Evolutionary conservation across 2,329 filamentous ascomycete species (phyloP).

Genomic region (Cladosporium sp.): DNA sequence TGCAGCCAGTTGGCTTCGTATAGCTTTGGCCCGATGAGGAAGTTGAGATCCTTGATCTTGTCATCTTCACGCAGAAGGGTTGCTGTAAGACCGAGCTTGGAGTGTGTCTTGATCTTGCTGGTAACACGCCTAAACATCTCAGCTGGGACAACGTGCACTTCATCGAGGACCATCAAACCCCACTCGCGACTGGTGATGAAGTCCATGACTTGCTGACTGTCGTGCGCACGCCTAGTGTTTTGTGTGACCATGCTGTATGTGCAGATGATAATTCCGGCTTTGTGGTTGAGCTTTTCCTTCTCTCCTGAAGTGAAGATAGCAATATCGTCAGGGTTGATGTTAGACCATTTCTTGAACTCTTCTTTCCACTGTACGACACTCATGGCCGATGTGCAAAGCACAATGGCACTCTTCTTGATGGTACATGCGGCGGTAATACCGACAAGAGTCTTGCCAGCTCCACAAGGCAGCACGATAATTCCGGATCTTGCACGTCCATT

Average conservation of each 20-base stretch:
- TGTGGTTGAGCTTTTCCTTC: constrained; percentile 79
- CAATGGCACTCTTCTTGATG: constrained; percentile 92
- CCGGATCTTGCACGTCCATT: constrained; percentile 96
- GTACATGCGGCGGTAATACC: constrained; percentile 98
- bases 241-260: constrained; percentile 99
- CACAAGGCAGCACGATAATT: constrained; percentile 94
- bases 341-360: constrained; percentile 99
- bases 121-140: constrained; percentile 96
- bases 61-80: constrained; percentile 94
- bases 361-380: constrained; percentile 95
- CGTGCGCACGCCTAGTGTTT: constrained; percentile 78
- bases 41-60: constrained; percentile 96
- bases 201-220: constrained; percentile 96
- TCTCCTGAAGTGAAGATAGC: constrained; percentile 92
- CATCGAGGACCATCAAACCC: constrained; percentile 95
- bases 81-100: constrained; percentile 89
- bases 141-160: constrained; percentile 96
- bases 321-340: constrained; percentile 89
- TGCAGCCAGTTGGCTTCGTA: constrained; percentile 99
- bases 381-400: constrained; percentile 96
- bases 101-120: constrained; percentile 86
- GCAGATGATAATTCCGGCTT: constrained; percentile 92
- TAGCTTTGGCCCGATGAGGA: constrained; percentile 92
- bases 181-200: constrained; percentile 87
- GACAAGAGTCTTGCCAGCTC: constrained; percentile 93